phyloP scores from a whole-genome alignment of 2,329 filamentous ascomycete species.

The Amauroascus verrucosus region DNA sequence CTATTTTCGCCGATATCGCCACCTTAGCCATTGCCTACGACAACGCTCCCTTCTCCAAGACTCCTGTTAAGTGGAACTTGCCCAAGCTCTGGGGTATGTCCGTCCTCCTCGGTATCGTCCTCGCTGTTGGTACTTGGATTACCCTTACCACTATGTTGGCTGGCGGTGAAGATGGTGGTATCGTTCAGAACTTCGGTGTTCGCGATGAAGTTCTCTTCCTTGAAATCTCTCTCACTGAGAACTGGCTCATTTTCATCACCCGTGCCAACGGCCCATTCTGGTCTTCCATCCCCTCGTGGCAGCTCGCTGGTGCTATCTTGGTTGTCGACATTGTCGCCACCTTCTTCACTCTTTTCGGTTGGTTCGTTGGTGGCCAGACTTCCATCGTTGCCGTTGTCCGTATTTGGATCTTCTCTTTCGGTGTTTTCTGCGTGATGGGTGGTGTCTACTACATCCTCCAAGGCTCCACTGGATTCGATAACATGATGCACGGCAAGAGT shows the following conservation, averaged over 20 bases:
- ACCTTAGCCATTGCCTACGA: slow-evolving; percentile 90
- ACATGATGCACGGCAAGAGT: slow-evolving; percentile 85
- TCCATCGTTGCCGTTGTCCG: slow-evolving; percentile 76
- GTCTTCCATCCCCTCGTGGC: slow-evolving; percentile 81
- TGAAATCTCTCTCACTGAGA: slow-evolving; percentile 81
- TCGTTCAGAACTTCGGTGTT: slow-evolving; percentile 79
- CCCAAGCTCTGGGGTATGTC: slow-evolving; percentile 93
- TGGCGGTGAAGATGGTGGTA: slow-evolving; percentile 61
- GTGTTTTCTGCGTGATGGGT: slow-evolving; percentile 75
- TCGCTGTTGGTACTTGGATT: slow-evolving; percentile 79
- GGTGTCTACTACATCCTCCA: slow-evolving; percentile 72
- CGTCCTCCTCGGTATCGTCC: slow-evolving; percentile 66
- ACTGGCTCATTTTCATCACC: slow-evolving; percentile 95
- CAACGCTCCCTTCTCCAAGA: slow-evolving; percentile 76
- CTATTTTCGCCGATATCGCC: slow-evolving; percentile 87
- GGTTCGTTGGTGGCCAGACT: slow-evolving; percentile 60
- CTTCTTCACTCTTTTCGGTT: slow-evolving; percentile 76
- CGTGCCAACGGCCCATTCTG: slow-evolving; percentile 88
- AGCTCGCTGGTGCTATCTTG: slow-evolving; percentile 66
- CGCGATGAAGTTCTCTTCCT: slow-evolving; percentile 78
- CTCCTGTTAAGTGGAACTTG: slow-evolving; percentile 88
- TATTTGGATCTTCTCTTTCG: slow-evolving; percentile 86
- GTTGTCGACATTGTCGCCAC: slow-evolving; percentile 76
- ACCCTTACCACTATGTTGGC: slow-evolving; percentile 74
- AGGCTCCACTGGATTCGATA: slow-evolving; percentile 72